Conservation (phyloP, 2,329 filamentous ascomycete species). For the Tolypocladium endophyticum region DNA sequence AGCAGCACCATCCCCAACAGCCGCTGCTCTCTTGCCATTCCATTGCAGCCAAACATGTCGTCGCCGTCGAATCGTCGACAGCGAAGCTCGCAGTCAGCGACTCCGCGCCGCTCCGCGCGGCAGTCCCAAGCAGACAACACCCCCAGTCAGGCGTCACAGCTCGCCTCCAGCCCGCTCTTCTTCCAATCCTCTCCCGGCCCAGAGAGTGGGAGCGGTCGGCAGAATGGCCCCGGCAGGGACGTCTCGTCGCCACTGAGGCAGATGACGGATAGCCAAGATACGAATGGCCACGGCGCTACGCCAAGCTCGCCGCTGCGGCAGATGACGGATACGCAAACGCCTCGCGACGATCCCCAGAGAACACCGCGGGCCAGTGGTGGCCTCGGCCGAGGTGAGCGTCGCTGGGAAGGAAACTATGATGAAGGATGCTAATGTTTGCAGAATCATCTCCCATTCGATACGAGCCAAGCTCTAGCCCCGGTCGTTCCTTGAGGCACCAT, state of each 20-base stretch:
- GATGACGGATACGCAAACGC: slow-evolving; percentile 46
- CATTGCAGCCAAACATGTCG: slow-evolving; percentile 23
- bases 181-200: slow-evolving; percentile 45
- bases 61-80: slow-evolving; percentile 35
- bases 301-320: slow-evolving; percentile 52
- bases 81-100: slow-evolving; percentile 41
- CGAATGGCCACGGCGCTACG: slow-evolving; percentile 20
- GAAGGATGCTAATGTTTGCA: slow-evolving; percentile 24
- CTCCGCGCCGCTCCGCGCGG: slow-evolving; percentile 29
- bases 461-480: slow-evolving; percentile 79
- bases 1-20: background rate
- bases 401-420: background rate
- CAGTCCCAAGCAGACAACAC: slow-evolving; percentile 27
- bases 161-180: slow-evolving; percentile 73
- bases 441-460: slow-evolving; percentile 92
- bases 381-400: slow-evolving; percentile 51
- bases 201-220: slow-evolving; percentile 10
- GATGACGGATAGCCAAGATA: slow-evolving; percentile 47
- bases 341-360: slow-evolving; percentile 43
- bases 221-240: slow-evolving; percentile 21
- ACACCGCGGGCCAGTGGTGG: slow-evolving; percentile 59
- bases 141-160: slow-evolving; percentile 37
- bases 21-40: background rate
- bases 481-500: slow-evolving; percentile 49
- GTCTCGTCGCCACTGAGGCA: slow-evolving; percentile 46